phyloP scores from a whole-genome alignment of 1,284 basidiomycete genomes.

The Sanghuangporus baumii region DNA sequence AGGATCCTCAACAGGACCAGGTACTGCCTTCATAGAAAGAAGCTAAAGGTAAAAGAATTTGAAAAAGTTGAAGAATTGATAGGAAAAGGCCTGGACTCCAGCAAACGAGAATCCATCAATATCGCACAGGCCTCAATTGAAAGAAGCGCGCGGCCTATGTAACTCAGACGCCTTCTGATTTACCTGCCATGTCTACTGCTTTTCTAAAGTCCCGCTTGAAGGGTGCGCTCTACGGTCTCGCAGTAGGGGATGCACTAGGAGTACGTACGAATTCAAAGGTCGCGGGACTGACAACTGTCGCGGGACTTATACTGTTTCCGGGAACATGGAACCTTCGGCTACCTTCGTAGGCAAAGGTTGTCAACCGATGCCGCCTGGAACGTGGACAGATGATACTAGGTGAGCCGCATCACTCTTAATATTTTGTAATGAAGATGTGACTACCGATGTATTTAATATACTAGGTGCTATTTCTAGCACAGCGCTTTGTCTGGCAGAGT shows the following conservation, averaged over 20 bases:
- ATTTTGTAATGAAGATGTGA: not conserved
- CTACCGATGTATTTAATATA: not conserved
- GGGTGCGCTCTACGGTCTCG: slow-evolving; percentile 20
- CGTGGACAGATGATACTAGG: slow-evolving; percentile 22
- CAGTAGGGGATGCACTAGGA: slow-evolving; percentile 20
- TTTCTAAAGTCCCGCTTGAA: slow-evolving; percentile 15
- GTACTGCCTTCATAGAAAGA: no score
- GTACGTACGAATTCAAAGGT: slow-evolving; percentile 20
- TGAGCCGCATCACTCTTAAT: not conserved
- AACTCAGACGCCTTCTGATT: not conserved
- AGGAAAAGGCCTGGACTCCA: no score
- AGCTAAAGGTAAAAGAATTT: no score
- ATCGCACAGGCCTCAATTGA: no score
- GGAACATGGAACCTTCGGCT: slow-evolving; percentile 17
- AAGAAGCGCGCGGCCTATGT: not conserved
- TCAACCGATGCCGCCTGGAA: slow-evolving; percentile 17
- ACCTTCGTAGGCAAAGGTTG: slow-evolving; percentile 15
- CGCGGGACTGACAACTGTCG: slow-evolving; percentile 16
- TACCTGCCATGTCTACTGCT: not conserved
- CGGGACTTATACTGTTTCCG: slow-evolving; percentile 16
- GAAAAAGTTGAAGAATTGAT: no score
- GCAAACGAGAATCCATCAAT: no score
- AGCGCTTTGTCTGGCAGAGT: slow-evolving; percentile 13
- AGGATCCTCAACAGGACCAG: no score
- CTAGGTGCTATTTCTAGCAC: not conserved